A percentile compares a stretch with the other conserved stretches of the same genome.
Evolutionary conservation across 1,284 basidiomycete species (phyloP).

Genomic region (Takashimella tepidaria): DNA sequence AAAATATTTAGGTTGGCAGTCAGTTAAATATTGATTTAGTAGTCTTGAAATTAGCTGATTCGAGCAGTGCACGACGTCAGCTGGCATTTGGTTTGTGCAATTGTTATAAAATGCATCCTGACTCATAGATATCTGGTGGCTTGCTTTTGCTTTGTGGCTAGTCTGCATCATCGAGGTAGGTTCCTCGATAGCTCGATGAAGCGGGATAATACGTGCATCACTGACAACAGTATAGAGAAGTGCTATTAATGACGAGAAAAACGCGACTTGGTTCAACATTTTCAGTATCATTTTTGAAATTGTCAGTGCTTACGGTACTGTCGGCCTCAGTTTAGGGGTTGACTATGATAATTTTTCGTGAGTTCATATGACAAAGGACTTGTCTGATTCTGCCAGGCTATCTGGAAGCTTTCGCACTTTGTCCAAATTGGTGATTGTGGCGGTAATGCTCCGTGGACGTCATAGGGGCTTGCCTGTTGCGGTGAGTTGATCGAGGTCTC

Average conservation of each 20-base stretch:
- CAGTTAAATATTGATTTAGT: conserved; percentile 9
- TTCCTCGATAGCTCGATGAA: not conserved
- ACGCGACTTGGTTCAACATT: conserved; percentile 67
- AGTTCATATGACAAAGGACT: conserved; percentile 6
- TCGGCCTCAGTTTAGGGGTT: conserved; percentile 75
- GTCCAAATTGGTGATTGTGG: conserved; percentile 40
- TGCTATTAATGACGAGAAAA: conserved; percentile 55
- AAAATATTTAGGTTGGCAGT: conserved; percentile 48
- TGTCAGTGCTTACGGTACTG: conserved; percentile 85
- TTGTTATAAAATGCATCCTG: conserved; percentile 3
- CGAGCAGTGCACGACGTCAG: conserved; percentile 61
- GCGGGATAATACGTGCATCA: not conserved
- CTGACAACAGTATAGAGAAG: conserved; percentile 54
- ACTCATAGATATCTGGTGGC: conserved; percentile 75
- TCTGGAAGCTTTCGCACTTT: conserved; percentile 33
- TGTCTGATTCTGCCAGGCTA: conserved; percentile 4
- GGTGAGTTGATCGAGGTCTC: too few species aligned
- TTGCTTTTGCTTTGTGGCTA: conserved; percentile 68
- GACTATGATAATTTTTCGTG: conserved; percentile 52
- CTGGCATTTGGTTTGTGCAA: conserved; percentile 69
- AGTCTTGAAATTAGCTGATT: not conserved
- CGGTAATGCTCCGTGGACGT: conserved; percentile 41
- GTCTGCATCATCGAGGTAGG: conserved; percentile 81
- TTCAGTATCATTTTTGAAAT: conserved; percentile 58
- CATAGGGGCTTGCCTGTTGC: conserved; percentile 44